These are phyloP conservation scores for Lactarius hatsudake DNA, from an alignment of 768 basidiomycete genomes.

Conservation along the genomic window DNA sequence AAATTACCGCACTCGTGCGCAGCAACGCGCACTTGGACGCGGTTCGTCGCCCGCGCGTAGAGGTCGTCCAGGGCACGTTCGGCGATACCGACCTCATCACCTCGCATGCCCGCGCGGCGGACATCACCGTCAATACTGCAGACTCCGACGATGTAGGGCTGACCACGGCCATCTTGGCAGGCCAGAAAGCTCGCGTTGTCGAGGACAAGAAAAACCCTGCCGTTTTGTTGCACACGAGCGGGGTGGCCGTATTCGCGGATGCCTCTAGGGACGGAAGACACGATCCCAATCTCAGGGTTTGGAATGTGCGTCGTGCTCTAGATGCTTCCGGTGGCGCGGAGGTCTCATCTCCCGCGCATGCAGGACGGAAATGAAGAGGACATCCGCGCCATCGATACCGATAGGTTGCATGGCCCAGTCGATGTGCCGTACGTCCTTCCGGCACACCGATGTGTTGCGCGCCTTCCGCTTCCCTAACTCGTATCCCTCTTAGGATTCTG, in stretches of 20 bases:
- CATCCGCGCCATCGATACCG: conserved; percentile 14
- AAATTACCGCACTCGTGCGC: conserved; percentile 18
- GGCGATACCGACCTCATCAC: conserved; percentile 10
- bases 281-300: conserved; percentile 3
- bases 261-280: conserved; percentile 8
- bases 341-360: not conserved
- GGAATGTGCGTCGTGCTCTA: conserved; percentile 10
- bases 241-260: conserved; percentile 11
- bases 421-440: conserved; percentile 10
- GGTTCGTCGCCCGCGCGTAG: not conserved
- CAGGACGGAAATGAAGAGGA: conserved; percentile 18
- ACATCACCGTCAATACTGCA: conserved; percentile 16
- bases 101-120: conserved; percentile 1
- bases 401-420: conserved; percentile 20
- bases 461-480: not conserved
- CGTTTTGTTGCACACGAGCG: conserved; percentile 20
- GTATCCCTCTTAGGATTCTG: not conserved
- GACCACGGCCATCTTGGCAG: conserved; percentile 9
- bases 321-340: not conserved
- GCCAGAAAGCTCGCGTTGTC: conserved; percentile 13
- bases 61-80: conserved; percentile 13
- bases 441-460: not conserved
- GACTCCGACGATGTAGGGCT: conserved; percentile 9
- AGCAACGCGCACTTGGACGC: not conserved
- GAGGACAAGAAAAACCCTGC: conserved; percentile 1